phyloP scores from a whole-genome alignment of 225 moss, liverwort and hornwort genomes.

The Lunularia cruciata region DNA sequence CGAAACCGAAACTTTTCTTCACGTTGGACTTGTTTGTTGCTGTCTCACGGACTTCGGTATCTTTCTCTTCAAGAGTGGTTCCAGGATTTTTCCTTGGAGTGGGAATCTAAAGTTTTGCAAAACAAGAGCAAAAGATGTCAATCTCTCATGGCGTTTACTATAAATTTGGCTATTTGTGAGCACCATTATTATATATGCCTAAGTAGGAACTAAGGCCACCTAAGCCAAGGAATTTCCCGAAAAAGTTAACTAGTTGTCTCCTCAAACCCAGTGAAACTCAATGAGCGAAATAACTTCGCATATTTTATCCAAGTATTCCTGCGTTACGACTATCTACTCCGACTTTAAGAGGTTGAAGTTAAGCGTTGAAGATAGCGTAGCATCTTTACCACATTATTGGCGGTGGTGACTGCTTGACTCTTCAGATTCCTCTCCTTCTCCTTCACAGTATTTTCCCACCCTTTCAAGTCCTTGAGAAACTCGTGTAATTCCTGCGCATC shows the following conservation, averaged over 20 bases:
- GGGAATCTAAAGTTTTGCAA: neutral
- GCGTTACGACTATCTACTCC: no score
- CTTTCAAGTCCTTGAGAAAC: constrained; percentile 82
- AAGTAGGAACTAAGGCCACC: no score
- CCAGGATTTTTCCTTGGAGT: constrained; percentile 11
- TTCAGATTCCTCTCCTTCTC: constrained; percentile 73
- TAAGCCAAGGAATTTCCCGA: no score
- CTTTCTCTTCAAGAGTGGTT: neutral
- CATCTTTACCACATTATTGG: constrained; percentile 13
- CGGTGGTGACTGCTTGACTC: neutral
- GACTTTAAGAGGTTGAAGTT: no score
- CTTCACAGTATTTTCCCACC: constrained; percentile 88
- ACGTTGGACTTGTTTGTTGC: neutral
- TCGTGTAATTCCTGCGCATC: constrained; percentile 81
- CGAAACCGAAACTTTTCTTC: neutral
- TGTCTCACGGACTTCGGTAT: constrained; percentile 9
- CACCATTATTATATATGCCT: no score
- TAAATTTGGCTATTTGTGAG: neutral
- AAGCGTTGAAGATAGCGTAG: no score
- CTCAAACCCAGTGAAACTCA: no score
- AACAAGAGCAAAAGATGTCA: neutral
- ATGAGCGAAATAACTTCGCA: no score
- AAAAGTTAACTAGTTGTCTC: no score
- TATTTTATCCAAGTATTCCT: no score
- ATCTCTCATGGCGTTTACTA: neutral